These are phyloP conservation scores for Yamagishiella unicocca DNA, from an alignment of 139 green algal species.

Conservation along the genomic window DNA sequence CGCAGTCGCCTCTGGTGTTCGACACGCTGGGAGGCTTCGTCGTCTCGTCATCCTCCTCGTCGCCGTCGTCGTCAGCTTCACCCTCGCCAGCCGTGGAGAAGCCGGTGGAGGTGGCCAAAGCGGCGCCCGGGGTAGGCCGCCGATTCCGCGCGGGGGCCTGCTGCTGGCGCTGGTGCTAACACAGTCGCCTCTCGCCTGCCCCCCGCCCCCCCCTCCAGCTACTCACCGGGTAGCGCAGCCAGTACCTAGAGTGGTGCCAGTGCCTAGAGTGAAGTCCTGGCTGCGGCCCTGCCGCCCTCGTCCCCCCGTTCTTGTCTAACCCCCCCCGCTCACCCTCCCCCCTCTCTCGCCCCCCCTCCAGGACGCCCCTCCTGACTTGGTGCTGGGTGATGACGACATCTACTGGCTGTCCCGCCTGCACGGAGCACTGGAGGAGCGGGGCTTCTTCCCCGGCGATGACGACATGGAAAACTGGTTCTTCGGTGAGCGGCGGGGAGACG, in stretches of 20 bases:
- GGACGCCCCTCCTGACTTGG: conserved; percentile 72
- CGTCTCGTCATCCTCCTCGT: neutral
- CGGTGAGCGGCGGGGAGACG: conserved; percentile 18
- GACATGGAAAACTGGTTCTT: conserved; percentile 66
- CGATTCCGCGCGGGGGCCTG: too few relatives aligned
- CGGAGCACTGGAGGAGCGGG: conserved; percentile 59
- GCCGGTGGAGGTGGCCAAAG: conserved; percentile 52
- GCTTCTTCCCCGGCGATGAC: conserved; percentile 69
- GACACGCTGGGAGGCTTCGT: conserved; percentile 12
- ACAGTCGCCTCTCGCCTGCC: too few relatives aligned
- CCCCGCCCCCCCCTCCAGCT: too few relatives aligned
- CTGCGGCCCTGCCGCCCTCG: too few relatives aligned
- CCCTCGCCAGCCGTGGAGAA: neutral
- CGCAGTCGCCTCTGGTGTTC: neutral
- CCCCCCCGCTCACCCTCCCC: neutral
- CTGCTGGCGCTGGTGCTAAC: too few relatives aligned
- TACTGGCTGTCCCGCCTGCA: conserved; percentile 85
- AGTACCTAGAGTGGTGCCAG: too few relatives aligned
- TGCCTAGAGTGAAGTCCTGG: too few relatives aligned
- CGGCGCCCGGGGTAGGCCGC: conserved; percentile 29
- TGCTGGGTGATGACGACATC: conserved; percentile 82
- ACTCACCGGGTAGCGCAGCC: too few relatives aligned
- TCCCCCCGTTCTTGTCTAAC: too few relatives aligned
- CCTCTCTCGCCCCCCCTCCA: neutral
- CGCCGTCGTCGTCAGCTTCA: neutral